Percentiles rank a stretch among this genome's conserved stretches.
phyloP scores from a whole-genome alignment of 2,329 filamentous ascomycete species.

The Aspergillus latus region DNA sequence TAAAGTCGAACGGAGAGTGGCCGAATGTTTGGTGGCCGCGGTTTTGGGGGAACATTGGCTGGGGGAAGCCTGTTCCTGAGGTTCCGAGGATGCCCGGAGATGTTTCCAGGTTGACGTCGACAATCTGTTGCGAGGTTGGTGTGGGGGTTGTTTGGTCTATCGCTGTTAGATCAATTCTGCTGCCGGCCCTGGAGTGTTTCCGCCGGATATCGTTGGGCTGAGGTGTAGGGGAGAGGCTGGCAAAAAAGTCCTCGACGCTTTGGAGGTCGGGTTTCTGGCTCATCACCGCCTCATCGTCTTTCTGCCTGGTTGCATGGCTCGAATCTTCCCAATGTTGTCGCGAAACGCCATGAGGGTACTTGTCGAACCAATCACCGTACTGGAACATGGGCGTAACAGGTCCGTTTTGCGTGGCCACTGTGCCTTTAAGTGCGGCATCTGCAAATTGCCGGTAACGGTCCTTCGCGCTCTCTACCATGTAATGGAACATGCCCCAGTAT shows the following conservation, averaged over 20 bases:
- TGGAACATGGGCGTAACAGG: conserved; percentile 73
- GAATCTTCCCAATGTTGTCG: conserved; percentile 75
- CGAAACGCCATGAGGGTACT: conserved; percentile 88
- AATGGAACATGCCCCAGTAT: conserved; percentile 98
- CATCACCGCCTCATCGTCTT: conserved; percentile 81
- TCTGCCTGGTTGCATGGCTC: conserved; percentile 68
- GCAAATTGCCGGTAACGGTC: conserved; percentile 83
- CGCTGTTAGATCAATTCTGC: conserved; percentile 26
- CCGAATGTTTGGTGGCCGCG: conserved; percentile 28
- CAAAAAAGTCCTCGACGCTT: conserved; percentile 92
- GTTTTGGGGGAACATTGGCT: conserved; percentile 34
- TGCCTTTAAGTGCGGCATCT: conserved; percentile 72
- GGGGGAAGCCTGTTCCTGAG: conserved; percentile 38
- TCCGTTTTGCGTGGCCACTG: conserved; percentile 38
- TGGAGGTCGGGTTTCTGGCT: conserved; percentile 88
- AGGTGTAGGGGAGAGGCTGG: conserved; percentile 67
- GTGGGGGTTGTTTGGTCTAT: conserved; percentile 30
- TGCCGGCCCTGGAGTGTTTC: conserved; percentile 28
- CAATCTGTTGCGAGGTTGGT: conserved; percentile 21
- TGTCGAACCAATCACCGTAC: conserved; percentile 96
- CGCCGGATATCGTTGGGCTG: conserved; percentile 50
- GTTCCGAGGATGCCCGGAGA: conserved; percentile 30
- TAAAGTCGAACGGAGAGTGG: conserved; percentile 40
- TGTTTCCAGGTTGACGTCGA: conserved; percentile 32
- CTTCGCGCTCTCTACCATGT: conserved; percentile 89